Conservation (phyloP, 1,139 yeast genomes). For the Yamadazyma mexicana region DNA sequence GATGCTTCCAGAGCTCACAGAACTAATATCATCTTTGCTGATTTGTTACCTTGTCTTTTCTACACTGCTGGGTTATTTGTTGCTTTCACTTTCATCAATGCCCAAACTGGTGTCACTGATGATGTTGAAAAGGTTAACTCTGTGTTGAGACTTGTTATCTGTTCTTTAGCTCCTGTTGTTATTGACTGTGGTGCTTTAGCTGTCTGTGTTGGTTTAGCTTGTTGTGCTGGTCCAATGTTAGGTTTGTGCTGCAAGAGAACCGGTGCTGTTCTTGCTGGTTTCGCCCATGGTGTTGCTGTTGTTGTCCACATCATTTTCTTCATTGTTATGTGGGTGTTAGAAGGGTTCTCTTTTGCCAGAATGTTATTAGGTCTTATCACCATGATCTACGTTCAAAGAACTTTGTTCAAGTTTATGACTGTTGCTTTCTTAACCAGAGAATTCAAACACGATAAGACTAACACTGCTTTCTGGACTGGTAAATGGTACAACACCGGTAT, state of each 20-base stretch:
- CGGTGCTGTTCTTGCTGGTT: conserved; percentile 94
- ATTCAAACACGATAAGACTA: conserved; percentile 94
- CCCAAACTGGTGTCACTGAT: conserved; percentile 88
- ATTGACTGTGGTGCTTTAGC: conserved; percentile 85
- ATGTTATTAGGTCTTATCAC: conserved; percentile 86
- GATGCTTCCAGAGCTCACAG: conserved; percentile 95
- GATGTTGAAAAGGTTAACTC: conserved; percentile 65
- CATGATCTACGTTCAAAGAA: conserved; percentile 84
- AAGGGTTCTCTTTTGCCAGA: conserved; percentile 86
- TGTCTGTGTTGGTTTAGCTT: conserved; percentile 74
- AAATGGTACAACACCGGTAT: conserved; percentile 96
- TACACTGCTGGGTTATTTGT: conserved; percentile 90
- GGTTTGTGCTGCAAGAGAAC: conserved; percentile 97
- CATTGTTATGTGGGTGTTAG: conserved; percentile 96
- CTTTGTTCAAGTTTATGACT: conserved; percentile 83
- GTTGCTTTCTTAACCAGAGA: conserved; percentile 85
- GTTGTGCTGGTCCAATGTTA: conserved; percentile 96
- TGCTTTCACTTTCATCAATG: conserved; percentile 91
- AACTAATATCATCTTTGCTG: conserved; percentile 81
- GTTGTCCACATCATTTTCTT: conserved; percentile 81
- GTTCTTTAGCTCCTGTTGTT: conserved; percentile 90
- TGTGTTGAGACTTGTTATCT: conserved; percentile 77
- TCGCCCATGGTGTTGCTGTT: conserved; percentile 95
- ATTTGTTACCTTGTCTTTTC: conserved; percentile 77
- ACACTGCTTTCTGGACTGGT: conserved; percentile 99